These are phyloP conservation scores for Jatropha multifida DNA, from an alignment of 441 rosid genomes.

Conservation along the genomic window DNA sequence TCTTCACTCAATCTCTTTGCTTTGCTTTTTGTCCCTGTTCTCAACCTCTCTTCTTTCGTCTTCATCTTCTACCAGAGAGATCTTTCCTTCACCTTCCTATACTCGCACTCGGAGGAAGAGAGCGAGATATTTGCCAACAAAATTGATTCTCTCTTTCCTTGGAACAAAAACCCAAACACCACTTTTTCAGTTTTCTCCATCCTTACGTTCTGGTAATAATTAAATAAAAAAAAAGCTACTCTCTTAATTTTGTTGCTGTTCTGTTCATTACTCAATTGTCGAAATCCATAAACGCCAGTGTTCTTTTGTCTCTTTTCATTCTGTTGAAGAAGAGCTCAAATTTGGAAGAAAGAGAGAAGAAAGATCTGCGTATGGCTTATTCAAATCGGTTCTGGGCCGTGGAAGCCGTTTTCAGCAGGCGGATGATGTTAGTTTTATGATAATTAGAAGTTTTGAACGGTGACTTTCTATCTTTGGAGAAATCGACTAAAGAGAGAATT, in stretches of 20 bases:
- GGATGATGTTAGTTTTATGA: conserved; percentile 17
- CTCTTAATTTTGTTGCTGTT: conserved; percentile 3
- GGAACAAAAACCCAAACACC: conserved; percentile 21
- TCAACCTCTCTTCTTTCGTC: background rate
- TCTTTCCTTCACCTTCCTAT: conserved; percentile 3
- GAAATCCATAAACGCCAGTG: background rate
- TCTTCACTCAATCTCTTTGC: background rate
- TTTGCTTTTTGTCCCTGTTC: conserved; percentile 22
- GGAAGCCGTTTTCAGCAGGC: conserved; percentile 24
- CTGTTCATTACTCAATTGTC: background rate
- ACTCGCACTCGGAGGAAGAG: background rate
- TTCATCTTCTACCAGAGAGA: conserved; percentile 7
- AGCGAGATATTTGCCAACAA: conserved; percentile 5
- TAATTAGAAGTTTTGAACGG: conserved; percentile 29
- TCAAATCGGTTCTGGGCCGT: conserved; percentile 24
- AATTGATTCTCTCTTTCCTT: no score
- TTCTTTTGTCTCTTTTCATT: background rate
- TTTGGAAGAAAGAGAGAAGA: conserved; percentile 17
- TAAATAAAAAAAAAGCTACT: background rate
- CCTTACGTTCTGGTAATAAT: conserved; percentile 21
- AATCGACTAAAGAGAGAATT: conserved; percentile 53
- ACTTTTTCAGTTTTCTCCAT: conserved; percentile 24
- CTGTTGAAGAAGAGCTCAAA: conserved; percentile 16
- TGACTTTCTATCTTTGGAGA: conserved; percentile 37
- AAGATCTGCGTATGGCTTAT: conserved; percentile 37